phyloP scores from a whole-genome alignment of 129 eudicot species.

The Kitagawia praeruptora region DNA sequence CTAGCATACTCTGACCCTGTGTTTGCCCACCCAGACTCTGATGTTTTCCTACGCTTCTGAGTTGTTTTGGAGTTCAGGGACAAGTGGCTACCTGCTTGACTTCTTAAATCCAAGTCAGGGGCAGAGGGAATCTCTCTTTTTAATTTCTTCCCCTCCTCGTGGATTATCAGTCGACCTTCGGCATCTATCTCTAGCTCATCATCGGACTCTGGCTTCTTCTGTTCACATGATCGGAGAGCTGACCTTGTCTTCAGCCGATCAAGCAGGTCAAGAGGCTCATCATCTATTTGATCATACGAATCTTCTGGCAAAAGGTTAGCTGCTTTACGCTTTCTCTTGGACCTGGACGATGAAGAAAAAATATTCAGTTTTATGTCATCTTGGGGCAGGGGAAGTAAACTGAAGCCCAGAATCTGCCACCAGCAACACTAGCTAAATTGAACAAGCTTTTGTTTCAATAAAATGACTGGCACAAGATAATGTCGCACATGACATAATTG shows the following conservation, averaged over 20 bases:
- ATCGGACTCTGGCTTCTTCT: conserved; percentile 53
- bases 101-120: conserved; percentile 43
- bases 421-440: background rate
- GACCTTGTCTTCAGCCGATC: conserved; percentile 67
- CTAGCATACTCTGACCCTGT: conserved; percentile 86
- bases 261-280: conserved; percentile 93
- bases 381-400: background rate
- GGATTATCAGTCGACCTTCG: conserved; percentile 72
- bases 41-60: conserved; percentile 54
- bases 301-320: conserved; percentile 78
- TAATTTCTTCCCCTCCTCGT: conserved; percentile 35
- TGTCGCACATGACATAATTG: too few relatives aligned
- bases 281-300: conserved; percentile 49
- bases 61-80: conserved; percentile 34
- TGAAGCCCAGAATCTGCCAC: background rate
- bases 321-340: conserved; percentile 42
- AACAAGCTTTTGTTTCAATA: background rate
- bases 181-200: conserved; percentile 72
- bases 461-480: background rate
- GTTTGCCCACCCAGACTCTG: conserved; percentile 71
- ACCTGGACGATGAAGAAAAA: conserved; percentile 26
- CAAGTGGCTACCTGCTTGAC: conserved; percentile 34
- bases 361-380: background rate
- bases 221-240: conserved; percentile 63
- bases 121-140: conserved; percentile 30